A percentile compares a stretch with the other conserved stretches of the same genome.
phyloP scores from a whole-genome alignment of 495 filamentous ascomycete genomes.

The Podospora appendiculata region DNA sequence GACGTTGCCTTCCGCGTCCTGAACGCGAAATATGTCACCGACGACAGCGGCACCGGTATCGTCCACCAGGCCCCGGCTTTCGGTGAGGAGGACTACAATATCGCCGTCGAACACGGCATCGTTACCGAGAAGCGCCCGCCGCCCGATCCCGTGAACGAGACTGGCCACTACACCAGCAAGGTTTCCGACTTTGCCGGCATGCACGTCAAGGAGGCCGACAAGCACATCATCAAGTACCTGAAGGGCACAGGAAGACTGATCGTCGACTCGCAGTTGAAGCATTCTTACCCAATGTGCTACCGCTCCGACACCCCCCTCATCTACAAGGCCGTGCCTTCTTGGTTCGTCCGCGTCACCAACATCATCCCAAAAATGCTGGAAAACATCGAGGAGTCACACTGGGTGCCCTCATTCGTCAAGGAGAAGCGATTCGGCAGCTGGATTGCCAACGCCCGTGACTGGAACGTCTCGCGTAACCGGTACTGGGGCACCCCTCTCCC shows the following conservation, averaged over 20 bases:
- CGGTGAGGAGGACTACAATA: slow-evolving; percentile 93
- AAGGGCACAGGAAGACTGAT: slow-evolving; percentile 74
- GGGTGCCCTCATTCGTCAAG: slow-evolving; percentile 90
- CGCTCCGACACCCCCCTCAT: slow-evolving; percentile 93
- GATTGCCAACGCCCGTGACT: slow-evolving; percentile 78
- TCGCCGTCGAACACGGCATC: slow-evolving; percentile 69
- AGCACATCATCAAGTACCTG: slow-evolving; percentile 85
- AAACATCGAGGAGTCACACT: slow-evolving; percentile 85
- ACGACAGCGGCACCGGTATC: slow-evolving; percentile 89
- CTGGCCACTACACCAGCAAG: slow-evolving; percentile 71
- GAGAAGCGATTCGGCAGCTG: slow-evolving; percentile 71
- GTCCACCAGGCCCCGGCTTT: slow-evolving; percentile 95
- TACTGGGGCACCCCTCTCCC: slow-evolving; percentile 99
- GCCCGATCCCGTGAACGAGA: slow-evolving; percentile 83
- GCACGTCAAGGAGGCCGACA: slow-evolving; percentile 92
- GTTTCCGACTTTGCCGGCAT: slow-evolving; percentile 81
- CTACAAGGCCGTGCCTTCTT: slow-evolving; percentile 87
- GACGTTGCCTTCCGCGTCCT: slow-evolving; percentile 88
- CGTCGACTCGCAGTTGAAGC: slow-evolving; percentile 83
- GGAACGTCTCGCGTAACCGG: slow-evolving; percentile 92
- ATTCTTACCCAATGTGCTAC: slow-evolving; percentile 95
- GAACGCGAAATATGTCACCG: slow-evolving; percentile 83
- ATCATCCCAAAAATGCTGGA: slow-evolving; percentile 86
- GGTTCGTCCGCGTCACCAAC: slow-evolving; percentile 84
- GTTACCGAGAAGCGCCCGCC: slow-evolving; percentile 69